phyloP scores from a whole-genome alignment of 495 filamentous ascomycete genomes.

The Aspergillus homomorphus region DNA sequence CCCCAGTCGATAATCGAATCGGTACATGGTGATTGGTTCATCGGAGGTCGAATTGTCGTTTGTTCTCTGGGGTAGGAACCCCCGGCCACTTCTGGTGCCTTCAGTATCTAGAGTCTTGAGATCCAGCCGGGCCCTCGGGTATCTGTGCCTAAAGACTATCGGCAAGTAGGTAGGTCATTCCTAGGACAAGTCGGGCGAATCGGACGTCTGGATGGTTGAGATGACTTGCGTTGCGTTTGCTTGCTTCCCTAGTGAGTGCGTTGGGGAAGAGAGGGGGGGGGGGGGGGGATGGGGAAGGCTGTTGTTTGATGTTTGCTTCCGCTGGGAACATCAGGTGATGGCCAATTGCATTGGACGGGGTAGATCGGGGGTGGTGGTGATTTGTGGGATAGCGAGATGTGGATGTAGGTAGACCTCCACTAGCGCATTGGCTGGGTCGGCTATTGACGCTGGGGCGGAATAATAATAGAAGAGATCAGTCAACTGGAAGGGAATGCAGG shows the following conservation, averaged over 20 bases:
- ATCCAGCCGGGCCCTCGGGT: too few species aligned
- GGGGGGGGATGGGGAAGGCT: too few species aligned
- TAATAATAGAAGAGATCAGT: neutral
- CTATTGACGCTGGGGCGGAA: neutral
- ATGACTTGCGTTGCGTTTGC: neutral
- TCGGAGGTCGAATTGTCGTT: neutral
- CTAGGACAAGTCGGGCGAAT: too few species aligned
- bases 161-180: too few species aligned
- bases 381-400: too few species aligned
- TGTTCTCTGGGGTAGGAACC: neutral
- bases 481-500: neutral
- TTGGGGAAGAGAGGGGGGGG: too few species aligned
- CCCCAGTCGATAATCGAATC: neutral
- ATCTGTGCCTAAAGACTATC: too few species aligned
- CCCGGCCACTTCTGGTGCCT: neutral
- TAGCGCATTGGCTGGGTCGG: too few species aligned
- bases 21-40: neutral
- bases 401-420: too few species aligned
- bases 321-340: too few species aligned
- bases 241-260: neutral
- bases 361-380: neutral
- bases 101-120: too few species aligned
- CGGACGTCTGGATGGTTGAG: neutral
- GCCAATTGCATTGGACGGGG: neutral
- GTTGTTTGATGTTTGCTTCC: neutral